Evolutionary conservation across 768 basidiomycete genomes (phyloP).

Genomic region (Hygrocybe coccinea): DNA sequence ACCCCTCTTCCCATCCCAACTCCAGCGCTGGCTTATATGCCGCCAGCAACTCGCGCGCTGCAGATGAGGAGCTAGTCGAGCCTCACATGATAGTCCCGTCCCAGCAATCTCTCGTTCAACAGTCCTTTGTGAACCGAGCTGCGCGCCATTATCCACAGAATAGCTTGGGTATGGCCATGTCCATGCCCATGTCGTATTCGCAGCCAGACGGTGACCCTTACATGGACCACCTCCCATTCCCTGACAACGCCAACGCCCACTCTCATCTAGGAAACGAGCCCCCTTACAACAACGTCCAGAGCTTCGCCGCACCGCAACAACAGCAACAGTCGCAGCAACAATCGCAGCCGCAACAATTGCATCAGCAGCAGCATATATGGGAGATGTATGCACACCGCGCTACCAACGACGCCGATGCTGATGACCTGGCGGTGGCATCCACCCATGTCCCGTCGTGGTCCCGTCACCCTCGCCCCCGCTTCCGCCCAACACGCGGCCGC

Average conservation of each 20-base stretch:
- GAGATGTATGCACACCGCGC: too few species aligned
- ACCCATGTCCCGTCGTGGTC: background rate
- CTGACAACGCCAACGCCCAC: background rate
- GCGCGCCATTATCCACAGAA: background rate
- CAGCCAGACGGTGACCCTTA: background rate
- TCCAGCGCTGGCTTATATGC: background rate
- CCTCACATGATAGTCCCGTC: conserved; percentile 6
- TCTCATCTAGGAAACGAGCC: too few species aligned
- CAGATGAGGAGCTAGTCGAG: background rate
- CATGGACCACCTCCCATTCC: background rate
- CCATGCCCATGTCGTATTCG: conserved; percentile 2
- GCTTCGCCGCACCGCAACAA: too few species aligned
- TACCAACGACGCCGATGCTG: too few species aligned
- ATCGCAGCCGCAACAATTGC: too few species aligned
- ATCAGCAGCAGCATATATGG: too few species aligned
- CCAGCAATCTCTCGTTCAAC: conserved; percentile 3
- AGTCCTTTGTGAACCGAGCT: background rate
- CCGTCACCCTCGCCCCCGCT: background rate
- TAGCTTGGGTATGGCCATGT: background rate
- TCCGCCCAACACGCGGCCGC: too few species aligned
- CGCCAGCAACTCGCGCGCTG: background rate
- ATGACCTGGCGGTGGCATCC: too few species aligned
- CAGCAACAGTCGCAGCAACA: too few species aligned
- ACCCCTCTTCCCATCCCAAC: too few species aligned
- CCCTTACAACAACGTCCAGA: too few species aligned